Evolutionary conservation across 768 basidiomycete genomes (phyloP).

Genomic region (Crassisporium funariophilum): DNA sequence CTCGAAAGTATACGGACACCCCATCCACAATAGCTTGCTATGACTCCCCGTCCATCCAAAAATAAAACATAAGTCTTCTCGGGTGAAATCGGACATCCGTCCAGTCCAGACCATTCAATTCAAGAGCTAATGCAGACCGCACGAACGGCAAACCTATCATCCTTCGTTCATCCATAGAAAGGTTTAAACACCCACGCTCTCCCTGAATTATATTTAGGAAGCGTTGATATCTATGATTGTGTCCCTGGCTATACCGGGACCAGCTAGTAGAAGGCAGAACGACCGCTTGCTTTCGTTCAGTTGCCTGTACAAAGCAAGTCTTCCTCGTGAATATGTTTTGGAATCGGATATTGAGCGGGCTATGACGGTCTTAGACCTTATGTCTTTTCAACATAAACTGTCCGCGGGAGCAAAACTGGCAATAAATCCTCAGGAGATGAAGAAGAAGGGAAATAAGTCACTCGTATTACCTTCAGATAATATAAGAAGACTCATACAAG

Average conservation of each 20-base stretch:
- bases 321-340: constrained; percentile 23
- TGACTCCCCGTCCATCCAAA: too few species aligned
- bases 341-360: constrained; percentile 9
- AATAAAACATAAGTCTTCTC: neutral
- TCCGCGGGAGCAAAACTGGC: constrained; percentile 56
- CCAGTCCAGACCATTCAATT: too few species aligned
- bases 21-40: too few species aligned
- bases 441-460: neutral
- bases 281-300: constrained; percentile 77
- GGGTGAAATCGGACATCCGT: constrained; percentile 11
- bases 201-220: constrained; percentile 66
- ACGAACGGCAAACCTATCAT: too few species aligned
- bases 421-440: constrained; percentile 61
- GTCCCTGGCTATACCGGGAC: constrained; percentile 61
- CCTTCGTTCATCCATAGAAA: too few species aligned
- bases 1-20: too few species aligned
- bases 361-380: constrained; percentile 35
- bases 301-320: too few species aligned
- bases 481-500: too few species aligned
- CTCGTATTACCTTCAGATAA: too few species aligned
- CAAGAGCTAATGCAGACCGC: too few species aligned
- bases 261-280: constrained; percentile 76
- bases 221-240: constrained; percentile 71
- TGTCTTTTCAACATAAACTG: constrained; percentile 62
- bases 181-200: constrained; percentile 23